Percentiles rank a stretch among this genome's conserved stretches.
These are phyloP conservation scores for Dipteronia dyeriana DNA, from an alignment of 345 rosid genomes.

Conservation along the genomic window DNA sequence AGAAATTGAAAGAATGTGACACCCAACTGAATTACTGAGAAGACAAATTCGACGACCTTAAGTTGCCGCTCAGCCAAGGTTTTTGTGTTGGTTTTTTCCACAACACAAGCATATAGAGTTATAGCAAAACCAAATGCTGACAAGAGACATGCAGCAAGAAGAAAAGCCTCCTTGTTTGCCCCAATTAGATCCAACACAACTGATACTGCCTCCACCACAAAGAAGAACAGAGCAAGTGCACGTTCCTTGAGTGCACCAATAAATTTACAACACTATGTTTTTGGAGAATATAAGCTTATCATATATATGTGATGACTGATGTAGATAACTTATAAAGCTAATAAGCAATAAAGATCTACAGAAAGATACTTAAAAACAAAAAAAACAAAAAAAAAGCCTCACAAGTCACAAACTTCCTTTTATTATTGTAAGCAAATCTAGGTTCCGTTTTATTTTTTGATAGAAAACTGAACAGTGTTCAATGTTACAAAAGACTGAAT, in stretches of 20 bases:
- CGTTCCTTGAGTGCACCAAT: not conserved
- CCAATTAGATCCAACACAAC: not conserved
- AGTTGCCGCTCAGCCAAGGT: not conserved
- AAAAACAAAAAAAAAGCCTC: too few species aligned
- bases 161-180: not conserved
- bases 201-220: not conserved
- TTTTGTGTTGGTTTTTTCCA: not conserved
- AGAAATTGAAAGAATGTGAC: not conserved
- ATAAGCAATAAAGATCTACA: too few species aligned
- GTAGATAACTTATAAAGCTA: too few species aligned
- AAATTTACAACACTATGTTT: not conserved
- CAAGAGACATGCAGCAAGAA: not conserved
- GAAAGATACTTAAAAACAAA: too few species aligned
- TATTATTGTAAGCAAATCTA: too few species aligned
- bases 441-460: too few species aligned
- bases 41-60: not conserved
- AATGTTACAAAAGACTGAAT: too few species aligned
- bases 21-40: not conserved
- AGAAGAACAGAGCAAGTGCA: not conserved
- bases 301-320: too few species aligned
- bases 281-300: not conserved
- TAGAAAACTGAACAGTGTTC: too few species aligned
- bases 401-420: too few species aligned
- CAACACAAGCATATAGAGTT: not conserved
- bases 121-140: not conserved